Evolutionary conservation across 805 yeast genomes (phyloP).

Genomic region (Peterozyma toletana): DNA sequence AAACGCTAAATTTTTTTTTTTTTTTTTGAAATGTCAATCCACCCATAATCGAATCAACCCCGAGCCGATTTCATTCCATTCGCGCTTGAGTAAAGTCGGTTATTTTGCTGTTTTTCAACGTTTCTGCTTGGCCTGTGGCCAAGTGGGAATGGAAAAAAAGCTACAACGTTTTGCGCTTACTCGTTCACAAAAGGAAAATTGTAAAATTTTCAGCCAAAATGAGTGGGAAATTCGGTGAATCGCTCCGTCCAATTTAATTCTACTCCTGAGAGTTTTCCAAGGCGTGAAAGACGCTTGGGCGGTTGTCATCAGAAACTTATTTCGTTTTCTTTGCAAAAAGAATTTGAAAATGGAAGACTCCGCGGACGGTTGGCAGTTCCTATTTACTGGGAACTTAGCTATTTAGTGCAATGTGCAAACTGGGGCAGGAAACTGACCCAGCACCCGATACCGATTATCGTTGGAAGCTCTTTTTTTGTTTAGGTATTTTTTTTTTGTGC

Average conservation of each 20-base stretch:
- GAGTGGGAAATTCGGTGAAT: conserved; percentile 63
- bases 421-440: conserved; percentile 11
- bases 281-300: conserved; percentile 52
- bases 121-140: too few species aligned
- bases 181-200: conserved; percentile 6
- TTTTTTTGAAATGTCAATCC: too few species aligned
- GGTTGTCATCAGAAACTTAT: conserved; percentile 43
- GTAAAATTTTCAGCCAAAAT: not conserved
- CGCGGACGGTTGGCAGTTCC: conserved; percentile 47
- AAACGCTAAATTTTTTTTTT: too few species aligned
- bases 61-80: too few species aligned
- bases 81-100: too few species aligned
- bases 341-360: conserved; percentile 40
- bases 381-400: conserved; percentile 24
- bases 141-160: too few species aligned
- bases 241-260: conserved; percentile 33
- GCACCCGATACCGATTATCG: conserved; percentile 63
- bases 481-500: conserved; percentile 14
- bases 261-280: conserved; percentile 49
- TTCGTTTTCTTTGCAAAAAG: not conserved
- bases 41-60: too few species aligned
- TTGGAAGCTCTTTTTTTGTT: conserved; percentile 32
- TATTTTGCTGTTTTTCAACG: too few species aligned
- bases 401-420: conserved; percentile 59
- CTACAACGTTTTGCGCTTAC: not conserved